phyloP scores from a whole-genome alignment of 2,329 filamentous ascomycete genomes.

The Ophiostoma sp. region DNA sequence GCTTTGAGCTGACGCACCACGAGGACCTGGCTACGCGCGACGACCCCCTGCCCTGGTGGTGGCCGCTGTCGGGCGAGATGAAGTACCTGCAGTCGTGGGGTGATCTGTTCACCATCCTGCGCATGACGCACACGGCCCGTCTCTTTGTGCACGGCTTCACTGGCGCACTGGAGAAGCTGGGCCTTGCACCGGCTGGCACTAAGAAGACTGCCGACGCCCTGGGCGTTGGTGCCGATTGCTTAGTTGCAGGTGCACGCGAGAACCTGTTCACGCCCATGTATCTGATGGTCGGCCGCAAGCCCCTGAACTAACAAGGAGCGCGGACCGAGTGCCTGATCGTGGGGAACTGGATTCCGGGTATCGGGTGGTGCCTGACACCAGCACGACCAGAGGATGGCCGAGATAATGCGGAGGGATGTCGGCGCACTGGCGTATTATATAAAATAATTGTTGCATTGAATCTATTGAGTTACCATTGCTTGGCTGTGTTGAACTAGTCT shows the following conservation, averaged over 20 bases:
- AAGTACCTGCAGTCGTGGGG: slow-evolving; percentile 73
- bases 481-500: too few species aligned
- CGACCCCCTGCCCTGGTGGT: slow-evolving; percentile 85
- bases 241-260: slow-evolving; percentile 79
- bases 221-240: slow-evolving; percentile 71
- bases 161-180: slow-evolving; percentile 67
- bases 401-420: slow-evolving; percentile 21
- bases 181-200: slow-evolving; percentile 73
- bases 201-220: slow-evolving; percentile 94
- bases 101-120: slow-evolving; percentile 75
- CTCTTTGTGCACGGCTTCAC: slow-evolving; percentile 69
- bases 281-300: slow-evolving; percentile 90
- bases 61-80: slow-evolving; percentile 79
- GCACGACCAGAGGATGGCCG: slow-evolving; percentile 6
- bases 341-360: slow-evolving; percentile 3
- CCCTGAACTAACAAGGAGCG: slow-evolving; percentile 33
- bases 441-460: slow-evolving; percentile 13
- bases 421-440: slow-evolving; percentile 14
- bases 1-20: slow-evolving; percentile 75
- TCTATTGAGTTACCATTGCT: neutral
- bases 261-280: slow-evolving; percentile 99
- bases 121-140: slow-evolving; percentile 84
- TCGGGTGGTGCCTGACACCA: neutral
- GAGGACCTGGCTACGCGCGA: slow-evolving; percentile 78
- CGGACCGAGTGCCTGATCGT: neutral